Base-by-base conservation (phyloP, 2,329 filamentous ascomycete species). In the Metarhizium sp. region DNA sequence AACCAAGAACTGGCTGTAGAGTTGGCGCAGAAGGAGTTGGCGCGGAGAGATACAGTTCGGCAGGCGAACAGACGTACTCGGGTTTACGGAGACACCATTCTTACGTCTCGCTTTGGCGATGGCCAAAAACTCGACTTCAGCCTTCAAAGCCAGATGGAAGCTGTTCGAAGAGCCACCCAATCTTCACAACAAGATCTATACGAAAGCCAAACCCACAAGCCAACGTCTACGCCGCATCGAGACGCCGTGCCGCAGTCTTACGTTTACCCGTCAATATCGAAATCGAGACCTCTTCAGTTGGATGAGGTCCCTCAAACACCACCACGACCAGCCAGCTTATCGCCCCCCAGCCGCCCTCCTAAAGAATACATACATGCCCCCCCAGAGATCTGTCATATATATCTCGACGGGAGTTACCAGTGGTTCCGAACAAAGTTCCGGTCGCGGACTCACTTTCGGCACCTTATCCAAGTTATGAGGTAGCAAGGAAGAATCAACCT, bases 1-100 rank as follows among this genome's bases (percentile, higher is more conserved):
- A 78, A 95, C 59, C 80, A 84, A 59, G 86, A 92, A 11, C 72
- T 95, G 49, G 91, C 90, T 0, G 84, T 95, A 6, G 81, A 86
- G 60, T 69, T 95, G 34, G 90, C 90, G 0, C 84, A 86, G 59
- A 80, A 81, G 55, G 90, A 95, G 69, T 79, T 91, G 56, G 76
- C 73, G 55, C 78, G 87, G 46, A 78, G 90, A 60, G 85, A 88
- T 62, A 82, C 80, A 14, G 78, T 76, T 46, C 76, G 82, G 58
- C 79, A 74, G 59, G 78, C 77, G 11, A 81, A 78, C 30, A 77
- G 79, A 36, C 78, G 82, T 60, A 77, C 81, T 8, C 50, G 54
- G 18, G 49, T 56, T 49, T 56, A 50, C 36, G 54, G 54, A 25
- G 51, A 53, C 30, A 56, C 57, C 4, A 56, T 55, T 30, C 14